phyloP scores from a whole-genome alignment of 2,329 filamentous ascomycete genomes.

The Colletotrichum musicola region DNA sequence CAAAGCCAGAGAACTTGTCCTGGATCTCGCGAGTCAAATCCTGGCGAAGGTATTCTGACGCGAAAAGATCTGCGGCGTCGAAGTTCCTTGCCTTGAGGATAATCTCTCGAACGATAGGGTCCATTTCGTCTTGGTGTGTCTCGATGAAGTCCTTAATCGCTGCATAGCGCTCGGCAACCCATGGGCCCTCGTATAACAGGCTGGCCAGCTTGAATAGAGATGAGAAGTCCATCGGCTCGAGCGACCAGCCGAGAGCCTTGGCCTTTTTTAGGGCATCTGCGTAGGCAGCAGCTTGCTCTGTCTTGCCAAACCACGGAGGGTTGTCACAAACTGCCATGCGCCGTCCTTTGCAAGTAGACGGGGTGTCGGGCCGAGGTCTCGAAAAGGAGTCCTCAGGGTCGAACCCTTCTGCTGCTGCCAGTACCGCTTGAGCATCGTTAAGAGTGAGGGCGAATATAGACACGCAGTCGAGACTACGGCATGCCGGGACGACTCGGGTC shows the following conservation, averaged over 20 bases:
- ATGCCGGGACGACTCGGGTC: constrained; percentile 65
- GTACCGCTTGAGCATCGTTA: constrained; percentile 62
- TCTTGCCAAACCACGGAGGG: constrained; percentile 52
- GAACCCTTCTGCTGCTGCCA: constrained; percentile 61
- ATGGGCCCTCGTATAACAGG: constrained; percentile 68
- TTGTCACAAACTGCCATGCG: constrained; percentile 55
- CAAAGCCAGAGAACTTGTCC: constrained; percentile 55
- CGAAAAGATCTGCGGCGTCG: constrained; percentile 61
- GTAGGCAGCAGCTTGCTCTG: constrained; percentile 57
- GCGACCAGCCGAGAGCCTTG: constrained; percentile 53
- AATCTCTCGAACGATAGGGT: constrained; percentile 51
- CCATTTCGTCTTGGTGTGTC: constrained; percentile 46
- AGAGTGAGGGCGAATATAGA: constrained; percentile 65
- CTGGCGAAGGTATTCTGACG: constrained; percentile 52
- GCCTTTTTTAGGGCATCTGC: constrained; percentile 54
- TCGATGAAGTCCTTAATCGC: constrained; percentile 62
- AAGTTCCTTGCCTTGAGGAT: constrained; percentile 54
- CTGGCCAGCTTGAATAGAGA: constrained; percentile 64
- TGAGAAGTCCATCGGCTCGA: constrained; percentile 60
- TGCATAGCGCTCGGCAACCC: constrained; percentile 69
- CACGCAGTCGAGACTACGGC: constrained; percentile 68
- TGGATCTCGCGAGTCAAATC: constrained; percentile 57
- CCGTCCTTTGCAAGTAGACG: constrained; percentile 29
- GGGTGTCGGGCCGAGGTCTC: constrained; percentile 49
- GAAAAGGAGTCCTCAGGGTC: constrained; percentile 66